Evolutionary conservation across 1,284 basidiomycete genomes (phyloP).

Genomic region (Albatrellus sp.): DNA sequence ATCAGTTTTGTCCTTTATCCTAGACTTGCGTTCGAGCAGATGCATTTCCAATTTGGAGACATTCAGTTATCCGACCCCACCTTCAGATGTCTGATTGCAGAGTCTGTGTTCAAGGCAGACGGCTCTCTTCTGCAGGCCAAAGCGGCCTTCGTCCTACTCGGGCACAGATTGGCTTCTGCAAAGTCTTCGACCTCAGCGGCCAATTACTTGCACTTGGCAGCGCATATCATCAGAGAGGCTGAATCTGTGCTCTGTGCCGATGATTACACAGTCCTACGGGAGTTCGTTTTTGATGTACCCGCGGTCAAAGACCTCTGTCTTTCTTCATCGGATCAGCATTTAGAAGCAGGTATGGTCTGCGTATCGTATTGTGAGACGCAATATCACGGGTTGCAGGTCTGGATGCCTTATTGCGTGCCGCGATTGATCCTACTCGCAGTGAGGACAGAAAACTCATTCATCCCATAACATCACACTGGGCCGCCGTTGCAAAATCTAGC

Average conservation of each 20-base stretch:
- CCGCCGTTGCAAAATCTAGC: slow-evolving; percentile 7
- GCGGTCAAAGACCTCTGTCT: slow-evolving; percentile 20
- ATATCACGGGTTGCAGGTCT: slow-evolving; percentile 17
- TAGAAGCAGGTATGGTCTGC: slow-evolving; percentile 11
- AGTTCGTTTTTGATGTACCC: slow-evolving; percentile 22
- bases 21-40: slow-evolving; percentile 14
- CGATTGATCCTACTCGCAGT: slow-evolving; percentile 14
- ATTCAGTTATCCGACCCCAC: slow-evolving; percentile 7
- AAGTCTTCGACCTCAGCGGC: background rate
- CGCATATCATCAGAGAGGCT: slow-evolving; percentile 12
- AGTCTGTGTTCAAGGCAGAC: slow-evolving; percentile 1
- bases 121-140: slow-evolving; percentile 5
- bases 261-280: slow-evolving; percentile 26
- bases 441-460: slow-evolving; percentile 19
- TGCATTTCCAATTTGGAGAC: slow-evolving; percentile 10
- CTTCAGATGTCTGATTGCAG: slow-evolving; percentile 4
- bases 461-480: slow-evolving; percentile 22
- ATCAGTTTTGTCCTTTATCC: background rate
- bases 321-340: slow-evolving; percentile 9
- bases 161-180: slow-evolving; percentile 3
- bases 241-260: slow-evolving; percentile 13
- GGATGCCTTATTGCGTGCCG: slow-evolving; percentile 15
- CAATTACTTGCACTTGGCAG: slow-evolving; percentile 3
- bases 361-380: slow-evolving; percentile 16
- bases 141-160: slow-evolving; percentile 6